phyloP scores from a whole-genome alignment of 2,329 filamentous ascomycete species.

The Stachybotrys chlorohalonatus region DNA sequence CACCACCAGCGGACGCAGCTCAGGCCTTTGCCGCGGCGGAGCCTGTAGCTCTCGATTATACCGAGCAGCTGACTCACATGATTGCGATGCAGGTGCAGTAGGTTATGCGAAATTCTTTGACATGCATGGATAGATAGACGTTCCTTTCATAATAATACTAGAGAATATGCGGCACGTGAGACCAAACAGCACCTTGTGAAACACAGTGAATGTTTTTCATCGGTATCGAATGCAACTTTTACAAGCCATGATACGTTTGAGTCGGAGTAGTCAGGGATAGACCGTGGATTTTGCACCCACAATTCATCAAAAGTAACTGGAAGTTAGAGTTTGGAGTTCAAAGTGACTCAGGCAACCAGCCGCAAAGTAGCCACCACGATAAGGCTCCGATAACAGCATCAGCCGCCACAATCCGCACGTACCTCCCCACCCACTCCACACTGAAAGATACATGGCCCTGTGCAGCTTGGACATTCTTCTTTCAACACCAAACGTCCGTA shows the following conservation, averaged over 20 bases:
- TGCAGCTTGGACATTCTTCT: neutral
- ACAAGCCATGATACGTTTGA: too few species aligned
- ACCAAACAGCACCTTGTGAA: too few species aligned
- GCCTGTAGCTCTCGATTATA: neutral
- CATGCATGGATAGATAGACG: neutral
- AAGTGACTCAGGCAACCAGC: too few species aligned
- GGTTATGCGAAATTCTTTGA: neutral
- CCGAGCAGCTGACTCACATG: neutral
- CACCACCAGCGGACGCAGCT: constrained; percentile 9
- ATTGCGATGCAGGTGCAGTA: neutral
- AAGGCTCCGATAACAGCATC: neutral
- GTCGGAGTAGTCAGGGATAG: too few species aligned
- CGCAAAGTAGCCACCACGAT: neutral
- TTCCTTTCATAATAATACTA: too few species aligned
- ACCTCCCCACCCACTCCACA: neutral
- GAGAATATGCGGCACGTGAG: too few species aligned
- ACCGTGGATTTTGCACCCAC: too few species aligned
- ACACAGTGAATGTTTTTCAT: too few species aligned
- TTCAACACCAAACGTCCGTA: neutral
- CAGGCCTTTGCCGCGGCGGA: neutral
- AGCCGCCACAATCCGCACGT: neutral
- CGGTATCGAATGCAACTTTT: too few species aligned
- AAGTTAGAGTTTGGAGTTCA: too few species aligned
- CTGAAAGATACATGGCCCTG: too few species aligned
- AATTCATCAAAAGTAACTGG: too few species aligned